A percentile compares a stretch with the other conserved stretches of the same genome.
phyloP scores from a whole-genome alignment of 305 asterid species.

The Lippia alba region DNA sequence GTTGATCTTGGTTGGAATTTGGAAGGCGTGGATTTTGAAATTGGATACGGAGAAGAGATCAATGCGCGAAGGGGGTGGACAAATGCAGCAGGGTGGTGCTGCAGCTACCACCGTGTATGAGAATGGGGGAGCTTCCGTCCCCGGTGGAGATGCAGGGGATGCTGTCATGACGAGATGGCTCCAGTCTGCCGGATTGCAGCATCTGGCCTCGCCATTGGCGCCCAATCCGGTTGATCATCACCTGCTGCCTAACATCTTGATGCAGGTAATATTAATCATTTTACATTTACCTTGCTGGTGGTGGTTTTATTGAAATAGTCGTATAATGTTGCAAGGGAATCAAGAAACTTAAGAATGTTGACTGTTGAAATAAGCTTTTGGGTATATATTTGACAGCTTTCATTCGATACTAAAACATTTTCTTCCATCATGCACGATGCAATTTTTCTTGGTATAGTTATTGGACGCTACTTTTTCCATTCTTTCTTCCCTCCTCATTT shows the following conservation, averaged over 20 bases:
- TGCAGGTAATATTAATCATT: conserved; percentile 74
- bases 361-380: too few relatives aligned
- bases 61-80: conserved; percentile 99
- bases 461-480: not conserved
- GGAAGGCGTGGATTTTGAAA: conserved; percentile 71
- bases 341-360: not conserved
- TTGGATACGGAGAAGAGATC: conserved; percentile 98
- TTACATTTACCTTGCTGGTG: conserved; percentile 12
- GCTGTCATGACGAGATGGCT: conserved; percentile 99
- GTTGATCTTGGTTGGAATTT: conserved; percentile 36
- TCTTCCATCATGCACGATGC: too few relatives aligned
- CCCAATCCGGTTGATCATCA: conserved; percentile 79
- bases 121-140: conserved; percentile 67
- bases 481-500: not conserved
- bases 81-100: conserved; percentile 95
- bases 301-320: not conserved
- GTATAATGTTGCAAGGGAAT: conserved; percentile 8
- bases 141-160: conserved; percentile 86
- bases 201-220: conserved; percentile 94
- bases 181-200: conserved; percentile 99
- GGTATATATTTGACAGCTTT: too few relatives aligned
- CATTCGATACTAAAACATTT: too few relatives aligned
- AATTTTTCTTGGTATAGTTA: not conserved
- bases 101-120: conserved; percentile 93
- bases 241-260: conserved; percentile 72